A percentile compares a stretch with the other conserved stretches of the same genome.
Conservation (phyloP, 345 rosid genomes). For the Corchorus olitorius region DNA sequence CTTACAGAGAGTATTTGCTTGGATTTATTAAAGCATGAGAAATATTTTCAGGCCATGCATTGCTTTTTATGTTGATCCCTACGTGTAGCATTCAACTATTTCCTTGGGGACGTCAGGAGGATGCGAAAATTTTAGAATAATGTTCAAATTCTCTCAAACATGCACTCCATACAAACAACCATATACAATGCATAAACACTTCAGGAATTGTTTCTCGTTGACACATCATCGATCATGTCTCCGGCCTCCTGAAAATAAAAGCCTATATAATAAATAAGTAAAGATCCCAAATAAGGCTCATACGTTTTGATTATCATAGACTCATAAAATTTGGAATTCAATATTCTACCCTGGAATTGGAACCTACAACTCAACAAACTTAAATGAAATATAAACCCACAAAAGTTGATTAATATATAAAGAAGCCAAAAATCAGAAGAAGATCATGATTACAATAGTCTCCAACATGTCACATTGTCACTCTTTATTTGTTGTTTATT, state of each 20-base stretch:
- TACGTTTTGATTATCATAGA: too few relatives aligned
- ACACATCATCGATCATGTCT: background rate
- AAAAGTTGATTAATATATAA: background rate
- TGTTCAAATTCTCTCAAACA: background rate
- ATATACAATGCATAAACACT: background rate
- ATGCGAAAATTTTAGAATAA: too few relatives aligned
- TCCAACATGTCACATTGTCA: background rate
- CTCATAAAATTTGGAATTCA: too few relatives aligned
- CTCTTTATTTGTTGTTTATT: background rate
- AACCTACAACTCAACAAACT: background rate
- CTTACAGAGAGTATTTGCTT: too few relatives aligned
- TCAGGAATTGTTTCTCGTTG: background rate
- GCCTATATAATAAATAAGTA: too few relatives aligned
- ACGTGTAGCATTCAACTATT: too few relatives aligned
- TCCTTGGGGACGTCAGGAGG: too few relatives aligned
- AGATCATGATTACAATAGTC: background rate
- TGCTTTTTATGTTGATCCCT: too few relatives aligned
- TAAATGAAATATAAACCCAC: background rate
- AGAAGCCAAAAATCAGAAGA: background rate
- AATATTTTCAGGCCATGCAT: too few relatives aligned
- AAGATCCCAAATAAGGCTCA: too few relatives aligned
- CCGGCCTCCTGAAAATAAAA: background rate
- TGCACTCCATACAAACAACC: background rate
- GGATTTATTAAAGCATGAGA: too few relatives aligned
- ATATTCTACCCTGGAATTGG: too few relatives aligned